Evolutionary conservation across 768 basidiomycete species (phyloP), one percentile per base, ranked within the genome.

Genomic region (Pholiota microspora): DNA sequence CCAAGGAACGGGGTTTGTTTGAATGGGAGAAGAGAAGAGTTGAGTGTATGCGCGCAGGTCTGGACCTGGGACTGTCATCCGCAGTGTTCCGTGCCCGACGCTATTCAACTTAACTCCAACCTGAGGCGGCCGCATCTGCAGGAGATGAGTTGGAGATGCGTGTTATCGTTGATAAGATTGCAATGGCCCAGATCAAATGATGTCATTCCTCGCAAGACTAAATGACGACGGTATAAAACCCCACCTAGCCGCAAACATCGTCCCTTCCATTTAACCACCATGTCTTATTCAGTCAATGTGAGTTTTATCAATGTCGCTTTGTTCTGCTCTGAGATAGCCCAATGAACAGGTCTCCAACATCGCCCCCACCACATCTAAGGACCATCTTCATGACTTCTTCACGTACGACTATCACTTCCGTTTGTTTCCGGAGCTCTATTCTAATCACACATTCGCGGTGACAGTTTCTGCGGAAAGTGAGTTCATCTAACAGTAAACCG

Each of bases 401-500:
- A 79, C 84, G 89, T 90, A 75, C 42, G 83, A 70, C 38, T 52
- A 49, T n/a, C 51, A 49, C 28, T 36, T 35, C 34, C 23, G 46
- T 32, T 4, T n/a, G 53, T 56, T 15, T 55, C 31, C 9, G 18
- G n/a, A 13, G 21, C 31, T 53, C n/a, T 18, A 5, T 21, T 34
- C 40, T 58, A 28, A 60, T 51, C 44, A 24, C 49, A 53, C 51
- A 61, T 60, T 23, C 36, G 36, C 47, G 25, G 31, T 34, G 29
- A 7, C 57, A 91, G 89, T 2, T 97, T 96, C 73, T 97, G 94
- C 66, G 94, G 94, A 75, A 88, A 83, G 86, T 86, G 64, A 64
- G 81, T 64, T 3, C 4, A 46, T 27, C 6, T 7, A 36, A 3
- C 61, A 16, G 21, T 8, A 10, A n/a, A 15, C 16, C 16, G 4